These are phyloP conservation scores for Mycena galericulata DNA, from an alignment of 768 basidiomycete genomes.

Conservation along the genomic window DNA sequence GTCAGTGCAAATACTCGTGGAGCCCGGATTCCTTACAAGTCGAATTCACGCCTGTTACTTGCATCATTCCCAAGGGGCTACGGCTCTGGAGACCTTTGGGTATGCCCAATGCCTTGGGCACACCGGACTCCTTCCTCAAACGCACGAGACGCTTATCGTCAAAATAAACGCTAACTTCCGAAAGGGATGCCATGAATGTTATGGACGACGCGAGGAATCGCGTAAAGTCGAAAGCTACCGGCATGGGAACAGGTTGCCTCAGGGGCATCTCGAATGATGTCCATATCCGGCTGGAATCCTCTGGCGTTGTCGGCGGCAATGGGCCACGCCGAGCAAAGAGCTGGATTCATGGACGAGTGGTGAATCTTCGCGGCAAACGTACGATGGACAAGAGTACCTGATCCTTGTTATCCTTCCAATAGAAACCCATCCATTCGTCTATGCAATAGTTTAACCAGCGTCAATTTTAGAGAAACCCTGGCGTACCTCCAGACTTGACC, in stretches of 20 bases:
- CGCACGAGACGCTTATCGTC: slow-evolving; percentile 80
- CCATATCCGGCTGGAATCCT: slow-evolving; percentile 64
- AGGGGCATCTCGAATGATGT: slow-evolving; percentile 92
- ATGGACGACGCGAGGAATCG: slow-evolving; percentile 92
- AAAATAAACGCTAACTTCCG: slow-evolving; percentile 83
- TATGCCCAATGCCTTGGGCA: slow-evolving; percentile 61
- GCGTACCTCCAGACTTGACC: slow-evolving; percentile 80
- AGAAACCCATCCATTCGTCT: slow-evolving; percentile 95
- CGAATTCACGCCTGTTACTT: slow-evolving; percentile 69
- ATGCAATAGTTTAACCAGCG: slow-evolving; percentile 33
- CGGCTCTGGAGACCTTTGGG: slow-evolving; percentile 67
- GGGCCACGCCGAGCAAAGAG: slow-evolving; percentile 86
- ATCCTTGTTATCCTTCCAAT: slow-evolving; percentile 95
- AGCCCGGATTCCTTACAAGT: slow-evolving; percentile 60
- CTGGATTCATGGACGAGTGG: slow-evolving; percentile 48
- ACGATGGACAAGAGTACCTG: slow-evolving; percentile 60
- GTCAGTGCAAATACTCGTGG: background rate
- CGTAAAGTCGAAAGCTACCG: slow-evolving; percentile 86
- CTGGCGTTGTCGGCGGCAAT: slow-evolving; percentile 53
- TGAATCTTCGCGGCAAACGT: slow-evolving; percentile 4
- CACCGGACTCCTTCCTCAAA: slow-evolving; percentile 71
- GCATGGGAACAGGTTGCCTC: slow-evolving; percentile 84
- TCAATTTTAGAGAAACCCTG: slow-evolving; percentile 28
- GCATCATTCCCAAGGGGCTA: slow-evolving; percentile 76
- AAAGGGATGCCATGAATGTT: slow-evolving; percentile 90